Percentiles rank a stretch among this genome's conserved stretches.
These are phyloP conservation scores for Erodium moschatum DNA, from an alignment of 441 rosid species.

Conservation along the genomic window DNA sequence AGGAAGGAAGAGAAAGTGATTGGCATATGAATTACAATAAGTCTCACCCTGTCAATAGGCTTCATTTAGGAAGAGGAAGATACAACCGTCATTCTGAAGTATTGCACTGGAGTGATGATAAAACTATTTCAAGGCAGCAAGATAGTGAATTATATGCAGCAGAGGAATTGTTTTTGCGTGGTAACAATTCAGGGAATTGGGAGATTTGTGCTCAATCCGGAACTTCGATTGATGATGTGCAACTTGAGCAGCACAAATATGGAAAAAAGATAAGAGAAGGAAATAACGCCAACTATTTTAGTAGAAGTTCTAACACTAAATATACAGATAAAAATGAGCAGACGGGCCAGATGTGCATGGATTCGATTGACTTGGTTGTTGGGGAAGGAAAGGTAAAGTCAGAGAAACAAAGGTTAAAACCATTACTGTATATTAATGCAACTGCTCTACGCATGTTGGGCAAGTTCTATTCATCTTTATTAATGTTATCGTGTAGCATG, in stretches of 20 bases:
- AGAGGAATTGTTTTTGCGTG: conserved; percentile 22
- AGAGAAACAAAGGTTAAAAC: conserved; percentile 24
- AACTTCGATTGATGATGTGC: conserved; percentile 19
- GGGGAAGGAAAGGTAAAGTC: conserved; percentile 54
- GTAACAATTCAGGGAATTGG: conserved; percentile 25
- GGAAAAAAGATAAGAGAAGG: conserved; percentile 24
- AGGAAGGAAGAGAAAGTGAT: conserved; percentile 24
- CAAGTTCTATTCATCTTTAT: conserved; percentile 17
- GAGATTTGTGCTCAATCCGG: conserved; percentile 22
- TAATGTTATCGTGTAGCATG: conserved; percentile 18
- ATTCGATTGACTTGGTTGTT: conserved; percentile 36
- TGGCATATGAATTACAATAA: conserved; percentile 19
- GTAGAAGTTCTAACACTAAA: conserved; percentile 24
- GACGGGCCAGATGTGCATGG: conserved; percentile 30
- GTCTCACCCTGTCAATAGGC: conserved; percentile 19
- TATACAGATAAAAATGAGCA: conserved; percentile 25
- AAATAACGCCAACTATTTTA: conserved; percentile 17
- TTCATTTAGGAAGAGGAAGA: conserved; percentile 24
- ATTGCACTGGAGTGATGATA: conserved; percentile 21
- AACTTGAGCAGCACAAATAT: conserved; percentile 20
- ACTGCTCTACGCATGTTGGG: conserved; percentile 22
- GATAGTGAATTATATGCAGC: conserved; percentile 24
- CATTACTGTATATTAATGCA: conserved; percentile 25
- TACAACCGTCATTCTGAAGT: conserved; percentile 22
- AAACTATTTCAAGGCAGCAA: conserved; percentile 26